Conservation (phyloP, 2,329 filamentous ascomycete genomes). For the Hortaea sp. region DNA sequence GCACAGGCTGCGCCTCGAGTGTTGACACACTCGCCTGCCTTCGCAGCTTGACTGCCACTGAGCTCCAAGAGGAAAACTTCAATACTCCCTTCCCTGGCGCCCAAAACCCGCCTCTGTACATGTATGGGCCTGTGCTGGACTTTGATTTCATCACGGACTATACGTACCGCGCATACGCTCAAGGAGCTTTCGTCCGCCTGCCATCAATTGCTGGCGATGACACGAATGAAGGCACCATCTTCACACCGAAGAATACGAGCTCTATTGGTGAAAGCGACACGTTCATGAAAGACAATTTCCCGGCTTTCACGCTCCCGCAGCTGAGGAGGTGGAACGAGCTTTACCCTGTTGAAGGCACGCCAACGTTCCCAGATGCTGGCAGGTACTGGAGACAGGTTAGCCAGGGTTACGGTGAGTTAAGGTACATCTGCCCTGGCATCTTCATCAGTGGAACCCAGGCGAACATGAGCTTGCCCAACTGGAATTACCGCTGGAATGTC, state of each 20-base stretch:
- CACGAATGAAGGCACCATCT: constrained; percentile 57
- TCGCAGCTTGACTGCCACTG: constrained; percentile 32
- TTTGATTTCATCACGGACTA: constrained; percentile 41
- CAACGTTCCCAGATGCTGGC: constrained; percentile 39
- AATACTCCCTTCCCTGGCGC: constrained; percentile 38
- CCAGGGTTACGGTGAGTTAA: constrained; percentile 53
- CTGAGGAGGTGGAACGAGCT: constrained; percentile 42
- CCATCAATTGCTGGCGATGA: constrained; percentile 47
- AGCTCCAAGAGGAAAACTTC: constrained; percentile 38
- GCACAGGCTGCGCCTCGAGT: constrained; percentile 35
- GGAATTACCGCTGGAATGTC: constrained; percentile 63
- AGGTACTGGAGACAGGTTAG: constrained; percentile 50
- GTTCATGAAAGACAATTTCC: constrained; percentile 49
- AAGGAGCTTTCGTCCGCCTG: constrained; percentile 41
- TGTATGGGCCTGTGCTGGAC: constrained; percentile 45
- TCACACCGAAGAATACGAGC: constrained; percentile 42
- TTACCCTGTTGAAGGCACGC: constrained; percentile 43
- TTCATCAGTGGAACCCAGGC: constrained; percentile 40
- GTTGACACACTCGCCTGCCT: constrained; percentile 40
- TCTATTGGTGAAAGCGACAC: constrained; percentile 40
- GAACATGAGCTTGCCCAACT: constrained; percentile 37
- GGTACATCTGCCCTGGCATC: constrained; percentile 55
- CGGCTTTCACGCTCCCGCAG: constrained; percentile 42
- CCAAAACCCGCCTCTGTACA: constrained; percentile 34
- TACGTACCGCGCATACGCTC: constrained; percentile 38